phyloP scores from a whole-genome alignment of 345 rosid species.

The Theobroma cacao region DNA sequence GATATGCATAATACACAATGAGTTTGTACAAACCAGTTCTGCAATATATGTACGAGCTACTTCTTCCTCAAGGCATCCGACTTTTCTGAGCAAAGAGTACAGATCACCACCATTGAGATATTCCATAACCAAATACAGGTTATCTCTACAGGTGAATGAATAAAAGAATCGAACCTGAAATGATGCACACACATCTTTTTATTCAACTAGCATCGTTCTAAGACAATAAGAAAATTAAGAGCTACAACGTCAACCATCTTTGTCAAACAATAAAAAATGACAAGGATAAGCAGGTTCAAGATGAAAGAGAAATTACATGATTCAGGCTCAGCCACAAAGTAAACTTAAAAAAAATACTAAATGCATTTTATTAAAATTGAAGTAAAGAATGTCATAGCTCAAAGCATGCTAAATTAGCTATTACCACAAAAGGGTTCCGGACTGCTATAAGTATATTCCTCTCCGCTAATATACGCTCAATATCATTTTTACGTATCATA shows the following conservation, averaged over 20 bases:
- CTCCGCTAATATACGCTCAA: conserved; percentile 75
- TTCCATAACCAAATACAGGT: conserved; percentile 91
- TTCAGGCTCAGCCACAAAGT: conserved; percentile 6
- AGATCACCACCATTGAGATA: conserved; percentile 89
- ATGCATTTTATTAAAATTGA: conserved; percentile 1
- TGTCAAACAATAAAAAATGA: background rate
- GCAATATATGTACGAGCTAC: conserved; percentile 78
- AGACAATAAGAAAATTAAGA: background rate
- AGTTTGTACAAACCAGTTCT: conserved; percentile 61
- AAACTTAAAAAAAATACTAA: background rate
- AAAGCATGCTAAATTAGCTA: conserved; percentile 12
- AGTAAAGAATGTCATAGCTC: background rate
- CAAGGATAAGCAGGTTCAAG: background rate
- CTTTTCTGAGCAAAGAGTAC: conserved; percentile 70
- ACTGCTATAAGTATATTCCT: conserved; percentile 79
- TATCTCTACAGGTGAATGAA: conserved; percentile 84
- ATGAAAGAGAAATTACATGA: background rate
- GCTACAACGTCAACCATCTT: conserved; percentile 3
- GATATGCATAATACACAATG: conserved; percentile 1
- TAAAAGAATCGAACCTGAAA: conserved; percentile 82
- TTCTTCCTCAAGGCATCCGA: conserved; percentile 79
- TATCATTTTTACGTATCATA: conserved; percentile 77
- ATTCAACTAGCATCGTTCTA: conserved; percentile 1
- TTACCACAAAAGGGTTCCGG: conserved; percentile 88
- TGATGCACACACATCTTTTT: conserved; percentile 13